Evolutionary conservation across 1,284 basidiomycete species (phyloP).

Genomic region (Golubevia pallescens): DNA sequence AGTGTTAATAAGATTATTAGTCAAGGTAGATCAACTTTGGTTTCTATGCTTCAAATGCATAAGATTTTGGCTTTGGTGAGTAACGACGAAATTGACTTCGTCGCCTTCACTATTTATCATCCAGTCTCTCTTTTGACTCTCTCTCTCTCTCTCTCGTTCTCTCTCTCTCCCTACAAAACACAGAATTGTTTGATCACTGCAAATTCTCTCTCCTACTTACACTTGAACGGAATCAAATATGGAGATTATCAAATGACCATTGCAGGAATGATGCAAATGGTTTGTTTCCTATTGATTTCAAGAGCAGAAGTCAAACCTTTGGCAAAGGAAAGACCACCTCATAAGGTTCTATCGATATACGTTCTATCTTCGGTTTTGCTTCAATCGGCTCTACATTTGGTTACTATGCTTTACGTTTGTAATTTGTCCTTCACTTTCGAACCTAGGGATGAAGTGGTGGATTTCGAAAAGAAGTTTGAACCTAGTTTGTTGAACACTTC

Average conservation of each 20-base stretch:
- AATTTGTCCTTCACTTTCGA: constrained; percentile 33
- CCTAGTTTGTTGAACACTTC: constrained; percentile 60
- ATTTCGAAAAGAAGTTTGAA: constrained; percentile 57
- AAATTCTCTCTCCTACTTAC: constrained; percentile 53
- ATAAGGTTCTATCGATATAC: constrained; percentile 54
- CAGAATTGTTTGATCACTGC: constrained; percentile 59
- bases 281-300: constrained; percentile 61
- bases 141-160: neutral
- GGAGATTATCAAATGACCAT: constrained; percentile 63
- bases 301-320: constrained; percentile 47
- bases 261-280: constrained; percentile 45
- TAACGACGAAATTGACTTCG: constrained; percentile 12
- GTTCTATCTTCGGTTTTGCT: constrained; percentile 54
- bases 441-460: constrained; percentile 35
- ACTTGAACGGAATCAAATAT: constrained; percentile 56
- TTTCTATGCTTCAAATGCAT: constrained; percentile 63
- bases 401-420: constrained; percentile 48
- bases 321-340: constrained; percentile 50
- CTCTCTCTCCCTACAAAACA: neutral
- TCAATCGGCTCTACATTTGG: constrained; percentile 57
- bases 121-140: no score
- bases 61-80: constrained; percentile 49
- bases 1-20: constrained; percentile 52
- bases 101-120: no score
- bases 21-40: constrained; percentile 59